Evolutionary conservation across 176 grass and related monocot species (phyloP), one percentile per base, ranked within the genome.

Genomic region (Eragrostis curvula): DNA sequence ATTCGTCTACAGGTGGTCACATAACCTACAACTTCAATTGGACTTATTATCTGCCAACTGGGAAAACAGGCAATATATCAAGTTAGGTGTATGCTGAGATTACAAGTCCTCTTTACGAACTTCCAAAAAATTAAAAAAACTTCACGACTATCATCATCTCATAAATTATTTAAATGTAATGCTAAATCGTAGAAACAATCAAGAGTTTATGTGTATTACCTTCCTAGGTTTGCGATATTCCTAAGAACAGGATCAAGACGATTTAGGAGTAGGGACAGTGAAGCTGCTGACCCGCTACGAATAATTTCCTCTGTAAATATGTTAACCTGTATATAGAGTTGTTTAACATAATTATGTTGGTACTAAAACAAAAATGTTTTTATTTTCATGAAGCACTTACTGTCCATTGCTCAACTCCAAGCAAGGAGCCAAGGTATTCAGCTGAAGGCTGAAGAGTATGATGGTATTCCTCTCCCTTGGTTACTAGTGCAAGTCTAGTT

Each of bases 41-140:
- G 96, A 71, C 96, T 99, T 85, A 99, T 99, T 79, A 99, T 66
- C 87, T 99, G 91, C 96, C 96, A 96, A 80, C 93, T 99, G 93
- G 78, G 56, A 9, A 24, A 58, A 58, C 56, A 24, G n/a, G 11
- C 11, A n/a, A 24, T 21, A 58, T 24, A 58, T 58, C 23, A 58
- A 24, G 56, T 58, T 58, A 58, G 56, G 2, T 3, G 21, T 58
- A 58, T 58, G 21, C 56, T 58, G 9, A 58, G 8, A 58, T 58
- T 24, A 58, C 21, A 7, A 24, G 8, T 56, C 18, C 8, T 12
- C 42, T 45, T 48, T 64, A 84, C 71, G 65, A 24, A 73, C 43
- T 82, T 70, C 12, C 21, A 70, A 42, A 46, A 53, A 56, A 58
- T 8, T 21, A 70, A 42, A 46, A 53, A 56, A 58, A 21, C 3